Evolutionary conservation across 2,329 filamentous ascomycete species (phyloP), one percentile per base, ranked within the genome.

Genomic region (Reticulascus tulasneorum): DNA sequence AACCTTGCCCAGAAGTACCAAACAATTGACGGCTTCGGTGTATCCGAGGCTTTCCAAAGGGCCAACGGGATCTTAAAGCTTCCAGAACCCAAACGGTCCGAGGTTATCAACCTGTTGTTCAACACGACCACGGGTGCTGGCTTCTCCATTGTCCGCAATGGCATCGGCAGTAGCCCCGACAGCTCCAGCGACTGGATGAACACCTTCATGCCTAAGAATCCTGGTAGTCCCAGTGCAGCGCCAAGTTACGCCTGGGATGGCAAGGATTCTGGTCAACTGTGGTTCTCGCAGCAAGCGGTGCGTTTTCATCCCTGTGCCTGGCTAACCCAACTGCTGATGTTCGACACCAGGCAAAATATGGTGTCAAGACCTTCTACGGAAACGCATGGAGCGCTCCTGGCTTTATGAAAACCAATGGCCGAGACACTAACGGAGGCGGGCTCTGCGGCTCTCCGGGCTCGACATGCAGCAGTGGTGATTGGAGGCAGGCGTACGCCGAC

Each of bases 11-110:
- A n/a, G n/a, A n/a, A n/a, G n/a, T n/a, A n/a, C n/a, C n/a, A n/a
- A n/a, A n/a, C n/a, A n/a, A 67, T 71, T 28, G 67, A 71, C 40
- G 69, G 69, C 9, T 72, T 72, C 42, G 69, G 69, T 18, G 59
- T 69, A 38, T 71, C 67, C 1, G 60, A 71, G 40, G 69, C 69
- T 6, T 73, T 73, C 43, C 60, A 61, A 7, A 58, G 62, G 12
- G 66, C 64, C 9, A 56, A 56, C n/a, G 55, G 63, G 28, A 60
- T 69, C 24, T 54, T 64, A 25, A 59, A 59, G 26, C 45, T 61
- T 6, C 36, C 55, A 0, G 40, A 49, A 2, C 44, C 47, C 4
- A 50, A 52, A 18, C 58, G 59, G 23, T 53, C 53, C 30, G 47
- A 63, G 27, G 62, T 58, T 0, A 58, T 75, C 1, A 66, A 74